Conservation (phyloP, 305 asterid species). For the Stenogyne calaminthoides region DNA sequence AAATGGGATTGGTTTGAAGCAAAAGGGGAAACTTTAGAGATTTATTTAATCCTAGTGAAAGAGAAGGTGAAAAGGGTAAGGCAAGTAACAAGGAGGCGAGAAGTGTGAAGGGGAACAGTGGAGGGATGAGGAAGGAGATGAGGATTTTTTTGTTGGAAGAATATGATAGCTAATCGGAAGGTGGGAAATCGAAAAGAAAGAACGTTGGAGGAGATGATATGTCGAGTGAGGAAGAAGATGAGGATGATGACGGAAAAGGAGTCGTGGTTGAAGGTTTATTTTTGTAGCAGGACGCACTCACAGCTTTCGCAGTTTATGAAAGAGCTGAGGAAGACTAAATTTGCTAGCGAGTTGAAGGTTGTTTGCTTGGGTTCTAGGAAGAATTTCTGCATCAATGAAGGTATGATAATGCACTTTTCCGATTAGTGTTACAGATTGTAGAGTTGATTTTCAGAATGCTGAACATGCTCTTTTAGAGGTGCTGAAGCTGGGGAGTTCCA, state of each 20-base stretch:
- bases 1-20: slow-evolving; percentile 33
- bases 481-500: slow-evolving; percentile 62
- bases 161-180: slow-evolving; percentile 75
- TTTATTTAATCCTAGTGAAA: slow-evolving; percentile 37
- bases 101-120: slow-evolving; percentile 36
- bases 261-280: slow-evolving; percentile 61
- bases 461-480: slow-evolving; percentile 60
- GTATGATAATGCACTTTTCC: slow-evolving; percentile 40
- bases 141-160: slow-evolving; percentile 84
- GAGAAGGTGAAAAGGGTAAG: slow-evolving; percentile 35
- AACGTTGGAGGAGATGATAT: slow-evolving; percentile 44
- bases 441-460: slow-evolving; percentile 16
- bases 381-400: slow-evolving; percentile 89
- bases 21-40: slow-evolving; percentile 41
- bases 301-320: slow-evolving; percentile 97
- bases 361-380: slow-evolving; percentile 95
- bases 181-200: slow-evolving; percentile 59
- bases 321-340: slow-evolving; percentile 87
- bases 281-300: slow-evolving; percentile 96
- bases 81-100: slow-evolving; percentile 33
- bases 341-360: slow-evolving; percentile 72
- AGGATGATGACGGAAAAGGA: slow-evolving; percentile 57
- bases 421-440: neutral
- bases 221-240: slow-evolving; percentile 81
- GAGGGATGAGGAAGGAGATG: slow-evolving; percentile 58